Base-by-base conservation (phyloP, 208 protist genomes). In the Balamuthia mandrillaris region DNA sequence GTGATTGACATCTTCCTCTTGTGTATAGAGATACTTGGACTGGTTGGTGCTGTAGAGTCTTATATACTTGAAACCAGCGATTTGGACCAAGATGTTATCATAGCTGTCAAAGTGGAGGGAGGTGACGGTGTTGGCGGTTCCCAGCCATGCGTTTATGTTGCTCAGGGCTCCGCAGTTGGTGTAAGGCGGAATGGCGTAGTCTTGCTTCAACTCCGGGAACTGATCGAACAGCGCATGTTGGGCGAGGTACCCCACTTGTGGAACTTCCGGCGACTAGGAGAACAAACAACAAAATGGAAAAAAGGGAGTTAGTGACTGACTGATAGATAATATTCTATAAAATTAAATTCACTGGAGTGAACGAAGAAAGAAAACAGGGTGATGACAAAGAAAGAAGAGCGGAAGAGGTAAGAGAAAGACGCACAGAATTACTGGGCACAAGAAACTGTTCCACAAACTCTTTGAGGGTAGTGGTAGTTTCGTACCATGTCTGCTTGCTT, bases 51-150 rank as follows among this genome's bases (percentile, higher is more conserved):
- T 35, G 45, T 89, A 89, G 0, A 89, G 52, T 3, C 86, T 39
- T 33, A 89, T 61, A 61, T 89, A 89, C 84, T 89, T 89, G 49
- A 63, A 88, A 16, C 86, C 86, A 49, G 81, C 68, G 7, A 89
- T 65, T 44, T 89, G 86, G 12, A 70, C 45, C 12, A 89, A 39
- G 18, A 88, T 79, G 49, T 89, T 89, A 39, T 89, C 84, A 61
- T 87, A 88, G 29, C 47, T 74, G 33, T 89, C 86, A n/a, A 52
- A 84, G 47, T 89, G 86, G 27, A 89, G 47, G 41, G 78, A 74
- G 27, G 86, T 89, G 0, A 89, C 52, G 1, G 86, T 89, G 52
- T 82, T 45, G 10, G 49, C 37, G 6, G 86, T 89, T 7, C 86
- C 86, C 41, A 89, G 77, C 86, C 86, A 89, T 6, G 60, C 47